phyloP scores from a whole-genome alignment of 2,329 filamentous ascomycete species.

The Verruconis gallopava region DNA sequence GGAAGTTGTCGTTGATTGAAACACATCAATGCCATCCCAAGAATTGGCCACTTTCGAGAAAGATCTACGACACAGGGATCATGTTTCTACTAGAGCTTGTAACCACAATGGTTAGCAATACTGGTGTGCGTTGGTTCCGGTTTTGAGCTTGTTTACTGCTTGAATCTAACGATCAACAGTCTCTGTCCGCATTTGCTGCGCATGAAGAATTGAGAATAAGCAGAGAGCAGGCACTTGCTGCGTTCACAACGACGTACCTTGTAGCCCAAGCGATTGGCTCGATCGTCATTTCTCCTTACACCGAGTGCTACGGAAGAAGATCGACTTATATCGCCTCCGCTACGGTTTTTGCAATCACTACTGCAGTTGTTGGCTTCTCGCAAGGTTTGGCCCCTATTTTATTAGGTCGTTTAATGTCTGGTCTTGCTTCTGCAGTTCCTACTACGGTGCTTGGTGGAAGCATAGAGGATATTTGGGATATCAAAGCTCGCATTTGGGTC shows the following conservation, averaged over 20 bases:
- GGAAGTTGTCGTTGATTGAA: too few species aligned
- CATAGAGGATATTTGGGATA: constrained; percentile 3
- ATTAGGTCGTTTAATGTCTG: constrained; percentile 2
- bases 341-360: not conserved
- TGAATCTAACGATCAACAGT: too few species aligned
- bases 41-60: constrained; percentile 2
- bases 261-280: constrained; percentile 3
- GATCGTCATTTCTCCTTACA: constrained; percentile 1
- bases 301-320: constrained; percentile 4
- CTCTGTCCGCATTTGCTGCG: too few species aligned
- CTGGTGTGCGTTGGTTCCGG: too few species aligned
- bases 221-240: too few species aligned
- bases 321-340: constrained; percentile 1
- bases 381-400: not conserved
- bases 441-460: not conserved
- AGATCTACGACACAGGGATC: constrained; percentile 4
- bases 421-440: not conserved
- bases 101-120: too few species aligned
- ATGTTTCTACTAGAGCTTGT: constrained; percentile 4
- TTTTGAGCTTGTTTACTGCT: too few species aligned
- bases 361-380: not conserved
- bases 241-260: too few species aligned
- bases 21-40: not conserved
- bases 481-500: constrained; percentile 1
- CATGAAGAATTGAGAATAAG: too few species aligned